A percentile compares a stretch with the other conserved stretches of the same genome.
Conservation (phyloP, 805 yeast species). For the Saccharomycopsis sp. region DNA sequence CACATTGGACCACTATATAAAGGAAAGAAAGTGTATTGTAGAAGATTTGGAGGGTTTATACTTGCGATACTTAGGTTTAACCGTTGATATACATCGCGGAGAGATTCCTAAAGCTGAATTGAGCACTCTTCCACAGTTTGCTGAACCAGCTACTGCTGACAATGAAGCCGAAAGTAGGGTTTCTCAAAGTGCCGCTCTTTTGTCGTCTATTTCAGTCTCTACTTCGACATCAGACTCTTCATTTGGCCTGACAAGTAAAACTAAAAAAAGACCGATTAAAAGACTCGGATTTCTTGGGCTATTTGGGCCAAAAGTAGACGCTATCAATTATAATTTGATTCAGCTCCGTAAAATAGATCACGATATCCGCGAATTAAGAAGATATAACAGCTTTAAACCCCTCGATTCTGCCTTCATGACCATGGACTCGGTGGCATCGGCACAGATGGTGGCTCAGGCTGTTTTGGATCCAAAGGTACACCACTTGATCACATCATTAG, state of each 20-base stretch:
- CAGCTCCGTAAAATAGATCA: slow-evolving; percentile 34
- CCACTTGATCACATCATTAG: slow-evolving; percentile 71
- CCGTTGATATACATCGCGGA: slow-evolving; percentile 15
- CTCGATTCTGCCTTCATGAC: slow-evolving; percentile 72
- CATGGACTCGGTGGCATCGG: slow-evolving; percentile 91
- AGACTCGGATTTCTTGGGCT: slow-evolving; percentile 21
- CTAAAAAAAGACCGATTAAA: slow-evolving; percentile 23
- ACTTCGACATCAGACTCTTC: background rate
- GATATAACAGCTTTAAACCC: slow-evolving; percentile 34
- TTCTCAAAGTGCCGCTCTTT: slow-evolving; percentile 25
- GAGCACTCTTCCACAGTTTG: slow-evolving; percentile 3
- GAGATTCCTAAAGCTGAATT: slow-evolving; percentile 15
- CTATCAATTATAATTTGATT: slow-evolving; percentile 31
- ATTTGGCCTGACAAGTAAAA: background rate
- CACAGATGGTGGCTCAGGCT: slow-evolving; percentile 95
- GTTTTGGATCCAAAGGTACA: slow-evolving; percentile 85
- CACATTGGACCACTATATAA: slow-evolving; percentile 16
- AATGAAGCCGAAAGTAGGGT: slow-evolving; percentile 3
- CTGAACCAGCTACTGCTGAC: background rate
- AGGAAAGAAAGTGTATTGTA: slow-evolving; percentile 45
- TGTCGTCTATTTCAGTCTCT: background rate
- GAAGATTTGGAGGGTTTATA: slow-evolving; percentile 59
- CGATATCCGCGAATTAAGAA: slow-evolving; percentile 31
- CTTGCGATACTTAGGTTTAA: slow-evolving; percentile 54
- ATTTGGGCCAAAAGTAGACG: slow-evolving; percentile 29